These are phyloP conservation scores for Capsicum pubescens DNA, from an alignment of 257 asterid genomes.

Conservation along the genomic window DNA sequence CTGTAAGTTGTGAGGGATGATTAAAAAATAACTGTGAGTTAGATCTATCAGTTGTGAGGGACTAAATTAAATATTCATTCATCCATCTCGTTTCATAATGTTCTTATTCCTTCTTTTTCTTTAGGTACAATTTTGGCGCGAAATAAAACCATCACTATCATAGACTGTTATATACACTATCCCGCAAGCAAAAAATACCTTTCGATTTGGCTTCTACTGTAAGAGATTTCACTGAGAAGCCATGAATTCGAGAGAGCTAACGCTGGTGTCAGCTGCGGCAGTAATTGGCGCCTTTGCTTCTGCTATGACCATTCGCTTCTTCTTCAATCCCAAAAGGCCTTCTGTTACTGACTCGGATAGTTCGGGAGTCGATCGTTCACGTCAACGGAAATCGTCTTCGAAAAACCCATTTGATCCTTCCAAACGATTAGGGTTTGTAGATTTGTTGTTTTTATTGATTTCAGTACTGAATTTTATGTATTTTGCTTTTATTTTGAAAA, in stretches of 20 bases:
- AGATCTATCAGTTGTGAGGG: no score
- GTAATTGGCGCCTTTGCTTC: constrained; percentile 66
- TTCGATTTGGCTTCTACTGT: not conserved
- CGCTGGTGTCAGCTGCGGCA: constrained; percentile 64
- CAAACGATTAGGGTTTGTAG: constrained; percentile 71
- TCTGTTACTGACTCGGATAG: constrained; percentile 34
- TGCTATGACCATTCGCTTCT: constrained; percentile 48
- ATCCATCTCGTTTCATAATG: no score
- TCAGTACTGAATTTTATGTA: not conserved
- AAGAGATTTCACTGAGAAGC: not conserved
- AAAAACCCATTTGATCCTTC: constrained; percentile 73
- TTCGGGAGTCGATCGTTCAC: not conserved
- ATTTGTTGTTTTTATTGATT: not conserved
- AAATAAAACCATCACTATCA: no score
- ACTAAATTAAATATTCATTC: no score
- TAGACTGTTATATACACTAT: no score
- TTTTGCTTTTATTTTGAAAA: not conserved
- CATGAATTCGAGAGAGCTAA: constrained; percentile 71
- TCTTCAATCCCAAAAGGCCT: constrained; percentile 43
- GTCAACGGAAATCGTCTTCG: constrained; percentile 37
- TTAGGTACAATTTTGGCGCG: no score
- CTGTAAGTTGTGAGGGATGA: no score
- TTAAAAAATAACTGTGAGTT: no score
- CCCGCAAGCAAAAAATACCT: not conserved
- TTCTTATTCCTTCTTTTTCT: no score